Conservation (phyloP, 768 basidiomycete genomes). For the Asterophora parasitica region DNA sequence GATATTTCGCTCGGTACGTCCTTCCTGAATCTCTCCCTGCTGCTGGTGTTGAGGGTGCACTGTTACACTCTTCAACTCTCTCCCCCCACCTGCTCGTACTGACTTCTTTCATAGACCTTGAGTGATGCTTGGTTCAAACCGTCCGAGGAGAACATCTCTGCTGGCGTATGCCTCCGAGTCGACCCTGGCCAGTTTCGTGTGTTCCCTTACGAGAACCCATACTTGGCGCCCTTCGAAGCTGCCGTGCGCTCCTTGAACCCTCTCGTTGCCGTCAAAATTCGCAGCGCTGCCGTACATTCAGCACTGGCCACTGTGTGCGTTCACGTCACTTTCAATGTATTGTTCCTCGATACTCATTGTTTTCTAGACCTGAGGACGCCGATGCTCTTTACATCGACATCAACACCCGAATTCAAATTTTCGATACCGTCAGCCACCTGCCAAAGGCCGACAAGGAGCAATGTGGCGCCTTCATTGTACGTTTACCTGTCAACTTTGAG, state of each 20-base stretch:
- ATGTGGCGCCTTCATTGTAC: conserved; percentile 81
- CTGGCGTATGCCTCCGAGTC: conserved; percentile 73
- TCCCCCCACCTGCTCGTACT: not conserved
- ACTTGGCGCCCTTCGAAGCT: conserved; percentile 76
- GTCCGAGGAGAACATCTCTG: conserved; percentile 74
- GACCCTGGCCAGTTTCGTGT: conserved; percentile 67
- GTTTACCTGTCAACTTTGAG: conserved; percentile 19
- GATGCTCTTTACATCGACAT: conserved; percentile 64
- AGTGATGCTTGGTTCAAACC: conserved; percentile 86
- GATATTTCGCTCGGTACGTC: conserved; percentile 66
- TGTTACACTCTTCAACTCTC: not conserved
- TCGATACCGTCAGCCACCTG: conserved; percentile 64
- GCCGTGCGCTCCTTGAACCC: conserved; percentile 75
- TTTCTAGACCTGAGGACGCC: conserved; percentile 50
- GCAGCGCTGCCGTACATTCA: conserved; percentile 77
- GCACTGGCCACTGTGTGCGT: conserved; percentile 65
- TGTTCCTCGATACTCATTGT: conserved; percentile 2
- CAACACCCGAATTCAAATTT: conserved; percentile 83
- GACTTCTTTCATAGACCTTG: conserved; percentile 49
- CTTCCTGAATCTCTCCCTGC: not conserved
- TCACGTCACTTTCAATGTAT: not conserved
- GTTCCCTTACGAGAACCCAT: conserved; percentile 84
- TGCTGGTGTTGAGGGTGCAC: not conserved
- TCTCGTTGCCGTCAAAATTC: conserved; percentile 77
- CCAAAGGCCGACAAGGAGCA: conserved; percentile 86